Evolutionary conservation across 2,329 filamentous ascomycete genomes (phyloP).

Genomic region (Epichloe brachyelytri): DNA sequence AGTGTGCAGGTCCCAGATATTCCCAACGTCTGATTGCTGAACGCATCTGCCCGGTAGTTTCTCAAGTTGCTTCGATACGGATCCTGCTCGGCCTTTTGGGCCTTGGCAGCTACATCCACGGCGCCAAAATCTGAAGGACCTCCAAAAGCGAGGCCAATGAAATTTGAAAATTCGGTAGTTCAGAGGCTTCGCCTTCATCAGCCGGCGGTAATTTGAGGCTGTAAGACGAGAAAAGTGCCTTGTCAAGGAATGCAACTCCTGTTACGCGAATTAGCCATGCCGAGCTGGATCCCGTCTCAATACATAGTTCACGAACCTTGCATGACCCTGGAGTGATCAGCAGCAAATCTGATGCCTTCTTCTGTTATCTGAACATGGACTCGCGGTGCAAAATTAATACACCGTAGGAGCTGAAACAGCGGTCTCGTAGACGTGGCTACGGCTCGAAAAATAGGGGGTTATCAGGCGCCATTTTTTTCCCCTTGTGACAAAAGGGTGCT

Average conservation of each 20-base stretch:
- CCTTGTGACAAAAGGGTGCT: background rate
- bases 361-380: conserved; percentile 61
- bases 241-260: conserved; percentile 65
- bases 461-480: conserved; percentile 18
- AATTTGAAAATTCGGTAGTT: conserved; percentile 67
- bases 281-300: background rate
- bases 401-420: conserved; percentile 50
- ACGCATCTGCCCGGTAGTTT: conserved; percentile 57
- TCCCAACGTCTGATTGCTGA: conserved; percentile 70
- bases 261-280: background rate
- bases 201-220: conserved; percentile 42
- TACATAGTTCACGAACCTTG: conserved; percentile 51
- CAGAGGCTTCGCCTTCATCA: conserved; percentile 25
- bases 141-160: conserved; percentile 80
- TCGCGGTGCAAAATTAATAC: conserved; percentile 46
- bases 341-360: conserved; percentile 76
- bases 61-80: conserved; percentile 48
- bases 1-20: conserved; percentile 79
- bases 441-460: conserved; percentile 52
- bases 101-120: conserved; percentile 50
- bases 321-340: conserved; percentile 80
- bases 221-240: conserved; percentile 78
- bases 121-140: conserved; percentile 87
- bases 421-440: conserved; percentile 68
- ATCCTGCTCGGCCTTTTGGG: conserved; percentile 45